A percentile compares a stretch with the other conserved stretches of the same genome.
phyloP scores from a whole-genome alignment of 2,329 filamentous ascomycete species.

The Tolypocladium pustulatum region DNA sequence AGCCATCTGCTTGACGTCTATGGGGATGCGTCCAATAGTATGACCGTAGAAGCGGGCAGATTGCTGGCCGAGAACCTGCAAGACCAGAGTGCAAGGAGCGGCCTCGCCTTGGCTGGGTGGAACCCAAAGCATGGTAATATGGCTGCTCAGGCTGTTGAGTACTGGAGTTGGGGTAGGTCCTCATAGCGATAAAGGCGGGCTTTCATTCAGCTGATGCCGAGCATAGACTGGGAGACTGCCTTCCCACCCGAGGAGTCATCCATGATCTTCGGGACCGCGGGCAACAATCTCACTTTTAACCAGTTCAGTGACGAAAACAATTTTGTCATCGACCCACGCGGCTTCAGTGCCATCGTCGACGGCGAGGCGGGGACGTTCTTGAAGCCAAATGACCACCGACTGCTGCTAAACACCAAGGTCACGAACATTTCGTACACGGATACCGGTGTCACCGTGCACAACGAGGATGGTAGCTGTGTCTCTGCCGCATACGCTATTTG shows the following conservation, averaged over 20 bases:
- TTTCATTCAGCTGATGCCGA: background rate
- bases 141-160: slow-evolving; percentile 49
- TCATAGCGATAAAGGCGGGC: background rate
- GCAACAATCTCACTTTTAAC: slow-evolving; percentile 51
- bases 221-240: slow-evolving; percentile 44
- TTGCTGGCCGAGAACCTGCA: slow-evolving; percentile 50
- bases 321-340: slow-evolving; percentile 49
- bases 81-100: slow-evolving; percentile 49
- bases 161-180: slow-evolving; percentile 32
- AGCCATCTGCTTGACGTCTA: slow-evolving; percentile 37
- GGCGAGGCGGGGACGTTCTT: slow-evolving; percentile 49
- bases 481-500: slow-evolving; percentile 51
- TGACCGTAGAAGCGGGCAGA: slow-evolving; percentile 42
- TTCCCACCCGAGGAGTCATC: slow-evolving; percentile 44
- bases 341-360: slow-evolving; percentile 48
- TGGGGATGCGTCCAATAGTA: slow-evolving; percentile 31
- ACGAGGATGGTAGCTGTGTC: slow-evolving; percentile 44
- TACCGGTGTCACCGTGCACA: slow-evolving; percentile 40
- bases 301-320: slow-evolving; percentile 53
- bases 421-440: slow-evolving; percentile 41
- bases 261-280: slow-evolving; percentile 42
- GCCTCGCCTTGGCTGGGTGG: slow-evolving; percentile 51
- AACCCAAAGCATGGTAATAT: slow-evolving; percentile 42
- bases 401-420: slow-evolving; percentile 48
- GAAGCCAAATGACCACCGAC: slow-evolving; percentile 38